Conservation (phyloP, 140 eudicot species). For the Bidens hawaiensis region DNA sequence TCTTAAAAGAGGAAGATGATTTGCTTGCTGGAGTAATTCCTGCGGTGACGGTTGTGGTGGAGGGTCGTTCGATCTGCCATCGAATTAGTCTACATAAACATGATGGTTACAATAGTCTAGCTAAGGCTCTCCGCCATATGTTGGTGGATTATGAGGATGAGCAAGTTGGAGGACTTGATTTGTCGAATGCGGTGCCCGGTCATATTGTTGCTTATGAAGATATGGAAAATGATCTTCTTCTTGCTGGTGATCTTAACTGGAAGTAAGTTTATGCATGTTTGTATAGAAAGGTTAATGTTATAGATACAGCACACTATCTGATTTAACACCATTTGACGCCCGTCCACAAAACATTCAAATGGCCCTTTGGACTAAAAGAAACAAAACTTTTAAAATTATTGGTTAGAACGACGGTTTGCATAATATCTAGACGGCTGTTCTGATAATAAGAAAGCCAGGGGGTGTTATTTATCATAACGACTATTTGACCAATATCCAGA, state of each 20-base stretch:
- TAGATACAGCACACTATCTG: too few species aligned
- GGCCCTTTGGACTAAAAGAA: too few species aligned
- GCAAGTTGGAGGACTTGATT: conserved; percentile 33
- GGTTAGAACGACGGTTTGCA: too few species aligned
- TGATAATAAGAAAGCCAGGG: too few species aligned
- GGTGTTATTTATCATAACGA: too few species aligned
- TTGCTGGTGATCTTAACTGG: conserved; percentile 95
- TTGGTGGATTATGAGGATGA: conserved; percentile 37
- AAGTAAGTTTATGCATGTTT: conserved; percentile 42
- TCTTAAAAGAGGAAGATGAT: conserved; percentile 39
- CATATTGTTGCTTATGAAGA: conserved; percentile 89
- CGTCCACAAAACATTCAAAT: too few species aligned
- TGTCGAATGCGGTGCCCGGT: conserved; percentile 86
- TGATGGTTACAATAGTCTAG: conserved; percentile 65
- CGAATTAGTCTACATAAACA: conserved; percentile 76
- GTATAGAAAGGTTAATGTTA: not conserved
- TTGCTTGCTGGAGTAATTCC: conserved; percentile 55
- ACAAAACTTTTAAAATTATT: too few species aligned
- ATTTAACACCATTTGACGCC: too few species aligned
- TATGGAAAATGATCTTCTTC: conserved; percentile 89
- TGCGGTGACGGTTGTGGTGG: conserved; percentile 84
- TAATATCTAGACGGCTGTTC: too few species aligned
- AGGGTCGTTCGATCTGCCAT: conserved; percentile 92
- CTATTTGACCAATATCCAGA: too few species aligned
- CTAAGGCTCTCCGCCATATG: conserved; percentile 69